These are phyloP conservation scores for Apocynum venetum DNA, from an alignment of 257 asterid genomes.

Conservation along the genomic window DNA sequence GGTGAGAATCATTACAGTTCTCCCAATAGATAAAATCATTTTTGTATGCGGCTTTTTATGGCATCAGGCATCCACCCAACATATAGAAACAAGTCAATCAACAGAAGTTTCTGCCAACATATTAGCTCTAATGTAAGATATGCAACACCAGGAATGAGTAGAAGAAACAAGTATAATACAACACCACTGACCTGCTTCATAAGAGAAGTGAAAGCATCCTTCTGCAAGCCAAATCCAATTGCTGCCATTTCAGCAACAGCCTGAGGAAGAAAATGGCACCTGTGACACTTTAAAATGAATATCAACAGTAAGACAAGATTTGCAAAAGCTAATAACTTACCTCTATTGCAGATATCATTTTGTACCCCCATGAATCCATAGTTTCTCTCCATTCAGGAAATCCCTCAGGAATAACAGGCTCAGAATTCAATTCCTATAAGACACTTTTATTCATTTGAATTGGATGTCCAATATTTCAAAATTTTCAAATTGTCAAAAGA, in stretches of 20 bases:
- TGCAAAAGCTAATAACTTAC: conserved; percentile 31
- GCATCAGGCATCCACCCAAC: background rate
- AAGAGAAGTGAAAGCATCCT: conserved; percentile 89
- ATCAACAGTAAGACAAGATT: conserved; percentile 5
- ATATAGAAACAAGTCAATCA: background rate
- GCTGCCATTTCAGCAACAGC: conserved; percentile 98
- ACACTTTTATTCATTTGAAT: background rate
- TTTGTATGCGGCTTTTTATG: background rate
- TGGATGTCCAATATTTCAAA: conserved; percentile 6
- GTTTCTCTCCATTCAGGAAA: conserved; percentile 87
- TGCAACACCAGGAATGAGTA: background rate
- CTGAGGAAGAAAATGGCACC: conserved; percentile 34
- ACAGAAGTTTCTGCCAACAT: background rate
- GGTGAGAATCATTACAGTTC: background rate
- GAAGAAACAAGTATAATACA: background rate
- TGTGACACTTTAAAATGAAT: conserved; percentile 10
- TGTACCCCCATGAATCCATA: conserved; percentile 93
- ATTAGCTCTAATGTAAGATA: background rate
- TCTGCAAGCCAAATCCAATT: conserved; percentile 85
- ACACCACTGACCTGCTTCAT: conserved; percentile 76
- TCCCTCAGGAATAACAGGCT: conserved; percentile 96
- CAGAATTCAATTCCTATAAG: conserved; percentile 78
- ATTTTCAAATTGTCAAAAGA: conserved; percentile 15
- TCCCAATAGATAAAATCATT: background rate
- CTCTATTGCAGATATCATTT: conserved; percentile 91